Evolutionary conservation across 2,329 filamentous ascomycete species (phyloP).

Genomic region (Westerdykella ornata): DNA sequence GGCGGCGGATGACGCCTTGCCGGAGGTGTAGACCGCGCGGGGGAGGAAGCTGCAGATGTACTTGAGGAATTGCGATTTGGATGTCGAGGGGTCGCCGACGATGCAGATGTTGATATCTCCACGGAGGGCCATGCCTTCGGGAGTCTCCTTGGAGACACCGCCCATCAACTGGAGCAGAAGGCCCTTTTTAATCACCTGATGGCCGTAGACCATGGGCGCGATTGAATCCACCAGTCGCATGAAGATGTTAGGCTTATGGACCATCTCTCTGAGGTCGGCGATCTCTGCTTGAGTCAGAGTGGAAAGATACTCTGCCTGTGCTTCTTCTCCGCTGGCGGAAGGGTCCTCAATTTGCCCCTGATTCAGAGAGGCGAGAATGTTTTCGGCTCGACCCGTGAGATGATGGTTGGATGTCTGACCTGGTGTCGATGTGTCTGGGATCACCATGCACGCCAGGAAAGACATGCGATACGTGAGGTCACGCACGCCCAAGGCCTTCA

Average conservation of each 20-base stretch:
- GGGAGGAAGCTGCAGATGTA: conserved; percentile 97
- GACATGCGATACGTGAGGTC: conserved; percentile 92
- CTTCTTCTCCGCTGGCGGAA: conserved; percentile 66
- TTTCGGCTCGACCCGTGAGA: conserved; percentile 65
- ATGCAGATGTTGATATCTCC: conserved; percentile 99
- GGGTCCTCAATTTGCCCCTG: conserved; percentile 62
- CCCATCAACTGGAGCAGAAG: conserved; percentile 89
- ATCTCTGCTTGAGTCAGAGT: conserved; percentile 84
- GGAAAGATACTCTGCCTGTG: conserved; percentile 78
- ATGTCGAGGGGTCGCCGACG: conserved; percentile 92
- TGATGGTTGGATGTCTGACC: conserved; percentile 66
- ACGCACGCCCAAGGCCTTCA: conserved; percentile 88
- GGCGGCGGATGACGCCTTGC: conserved; percentile 93
- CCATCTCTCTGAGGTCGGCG: conserved; percentile 84
- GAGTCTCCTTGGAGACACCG: conserved; percentile 86
- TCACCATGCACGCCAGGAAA: conserved; percentile 96
- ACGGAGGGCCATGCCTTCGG: conserved; percentile 90
- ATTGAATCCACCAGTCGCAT: conserved; percentile 86
- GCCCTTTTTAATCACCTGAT: conserved; percentile 96
- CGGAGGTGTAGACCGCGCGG: conserved; percentile 92
- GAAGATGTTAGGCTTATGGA: conserved; percentile 94
- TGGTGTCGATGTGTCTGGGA: conserved; percentile 73
- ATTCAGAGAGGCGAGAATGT: conserved; percentile 79
- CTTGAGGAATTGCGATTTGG: conserved; percentile 96
- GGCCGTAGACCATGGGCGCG: conserved; percentile 93